A percentile compares a stretch with the other conserved stretches of the same genome.
phyloP scores from a whole-genome alignment of 495 filamentous ascomycete genomes.

The Apodospora peruviana region DNA sequence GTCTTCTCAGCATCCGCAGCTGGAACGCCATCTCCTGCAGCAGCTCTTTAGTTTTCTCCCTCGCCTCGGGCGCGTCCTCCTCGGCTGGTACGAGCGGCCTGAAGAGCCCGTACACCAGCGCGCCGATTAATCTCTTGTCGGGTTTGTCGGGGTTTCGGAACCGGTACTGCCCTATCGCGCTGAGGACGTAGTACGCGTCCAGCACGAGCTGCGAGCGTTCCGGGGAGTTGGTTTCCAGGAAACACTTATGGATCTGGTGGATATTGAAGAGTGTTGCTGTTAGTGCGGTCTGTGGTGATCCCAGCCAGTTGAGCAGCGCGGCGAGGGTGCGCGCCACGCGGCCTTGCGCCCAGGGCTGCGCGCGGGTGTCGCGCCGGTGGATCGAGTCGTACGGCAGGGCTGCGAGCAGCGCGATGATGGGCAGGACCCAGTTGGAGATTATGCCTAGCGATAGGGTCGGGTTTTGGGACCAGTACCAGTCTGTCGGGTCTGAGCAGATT shows the following conservation, averaged over 20 bases:
- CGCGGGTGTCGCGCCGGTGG: conserved; percentile 1
- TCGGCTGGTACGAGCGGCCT: background rate
- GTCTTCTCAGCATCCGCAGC: conserved; percentile 8
- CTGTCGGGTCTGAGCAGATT: conserved; percentile 12
- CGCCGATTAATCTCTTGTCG: background rate
- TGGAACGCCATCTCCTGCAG: conserved; percentile 10
- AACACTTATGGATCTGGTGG: conserved; percentile 14
- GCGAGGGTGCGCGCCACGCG: conserved; percentile 1
- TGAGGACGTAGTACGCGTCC: conserved; percentile 15
- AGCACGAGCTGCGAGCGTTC: background rate
- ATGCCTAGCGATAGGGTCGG: conserved; percentile 8
- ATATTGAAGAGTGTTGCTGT: conserved; percentile 19
- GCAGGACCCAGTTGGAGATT: conserved; percentile 16
- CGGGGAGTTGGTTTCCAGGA: background rate
- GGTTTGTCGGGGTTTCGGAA: background rate
- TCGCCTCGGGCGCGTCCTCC: background rate
- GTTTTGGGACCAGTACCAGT: conserved; percentile 11
- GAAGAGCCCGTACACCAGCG: conserved; percentile 11
- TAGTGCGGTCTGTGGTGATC: conserved; percentile 14
- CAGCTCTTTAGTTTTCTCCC: background rate
- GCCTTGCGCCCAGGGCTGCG: conserved; percentile 1
- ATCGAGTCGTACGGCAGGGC: conserved; percentile 15
- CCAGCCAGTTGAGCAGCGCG: conserved; percentile 16
- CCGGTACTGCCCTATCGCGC: conserved; percentile 12
- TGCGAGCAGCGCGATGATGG: conserved; percentile 15